These are phyloP conservation scores for Lasiodiplodia citricola DNA, from an alignment of 2,329 filamentous ascomycete genomes.

Conservation along the genomic window DNA sequence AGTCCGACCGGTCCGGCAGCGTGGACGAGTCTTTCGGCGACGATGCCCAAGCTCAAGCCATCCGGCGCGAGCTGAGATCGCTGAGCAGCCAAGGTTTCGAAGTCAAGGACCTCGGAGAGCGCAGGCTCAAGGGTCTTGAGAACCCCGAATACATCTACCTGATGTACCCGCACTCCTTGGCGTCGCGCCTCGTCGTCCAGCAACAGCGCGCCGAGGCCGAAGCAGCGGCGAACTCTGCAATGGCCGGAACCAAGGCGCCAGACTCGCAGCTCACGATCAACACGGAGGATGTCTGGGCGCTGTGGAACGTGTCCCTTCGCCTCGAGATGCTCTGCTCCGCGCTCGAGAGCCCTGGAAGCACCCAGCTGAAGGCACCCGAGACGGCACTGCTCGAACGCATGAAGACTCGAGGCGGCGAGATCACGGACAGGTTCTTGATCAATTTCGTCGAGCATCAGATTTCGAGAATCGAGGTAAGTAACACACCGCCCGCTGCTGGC, in stretches of 20 bases:
- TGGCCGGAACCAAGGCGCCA: constrained; percentile 65
- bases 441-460: constrained; percentile 96
- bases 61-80: constrained; percentile 84
- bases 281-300: constrained; percentile 81
- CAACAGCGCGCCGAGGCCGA: constrained; percentile 56
- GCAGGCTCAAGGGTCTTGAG: constrained; percentile 94
- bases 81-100: constrained; percentile 93
- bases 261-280: constrained; percentile 77
- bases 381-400: constrained; percentile 79
- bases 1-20: constrained; percentile 74
- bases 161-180: constrained; percentile 88
- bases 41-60: constrained; percentile 74
- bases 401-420: constrained; percentile 75
- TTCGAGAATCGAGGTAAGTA: constrained; percentile 87
- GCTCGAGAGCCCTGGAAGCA: constrained; percentile 72
- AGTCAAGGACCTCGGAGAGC: constrained; percentile 94
- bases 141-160: constrained; percentile 96
- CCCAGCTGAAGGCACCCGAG: constrained; percentile 76
- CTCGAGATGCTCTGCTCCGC: constrained; percentile 92
- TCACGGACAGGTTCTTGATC: constrained; percentile 85
- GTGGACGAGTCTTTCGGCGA: constrained; percentile 78
- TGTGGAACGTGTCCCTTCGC: constrained; percentile 88
- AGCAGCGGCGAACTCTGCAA: constrained; percentile 51
- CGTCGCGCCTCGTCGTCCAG: constrained; percentile 78
- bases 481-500: neutral